Evolutionary conservation across 192 early-diverging fungal species (phyloP).

Genomic region (Backusella sp.): DNA sequence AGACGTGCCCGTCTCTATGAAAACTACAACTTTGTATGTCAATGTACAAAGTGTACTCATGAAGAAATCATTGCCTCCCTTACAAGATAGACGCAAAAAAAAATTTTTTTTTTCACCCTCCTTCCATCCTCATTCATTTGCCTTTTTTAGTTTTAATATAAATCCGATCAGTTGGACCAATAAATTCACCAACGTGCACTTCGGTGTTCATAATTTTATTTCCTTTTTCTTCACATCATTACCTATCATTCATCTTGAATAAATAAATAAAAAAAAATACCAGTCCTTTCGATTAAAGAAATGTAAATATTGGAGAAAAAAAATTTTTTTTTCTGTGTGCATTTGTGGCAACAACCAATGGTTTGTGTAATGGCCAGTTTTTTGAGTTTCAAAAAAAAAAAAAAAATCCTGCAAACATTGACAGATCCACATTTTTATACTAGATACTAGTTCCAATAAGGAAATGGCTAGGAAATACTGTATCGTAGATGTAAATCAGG

Average conservation of each 20-base stretch:
- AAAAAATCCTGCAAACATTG: no score
- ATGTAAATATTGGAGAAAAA: neutral
- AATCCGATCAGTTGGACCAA: neutral
- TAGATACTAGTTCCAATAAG: no score
- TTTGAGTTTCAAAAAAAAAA: no score
- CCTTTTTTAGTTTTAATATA: neutral
- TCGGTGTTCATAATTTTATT: neutral
- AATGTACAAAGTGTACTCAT: constrained; percentile 51
- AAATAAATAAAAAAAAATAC: neutral
- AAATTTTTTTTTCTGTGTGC: neutral
- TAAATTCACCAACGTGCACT: neutral
- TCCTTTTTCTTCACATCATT: neutral
- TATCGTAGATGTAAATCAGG: no score
- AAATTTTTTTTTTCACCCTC: neutral
- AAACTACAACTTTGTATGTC: constrained; percentile 62
- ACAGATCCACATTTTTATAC: no score
- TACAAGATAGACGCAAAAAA: neutral
- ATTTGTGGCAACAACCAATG: neutral
- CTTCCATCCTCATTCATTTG: neutral
- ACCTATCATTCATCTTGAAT: neutral
- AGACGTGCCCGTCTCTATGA: constrained; percentile 46
- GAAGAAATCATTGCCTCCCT: constrained; percentile 32
- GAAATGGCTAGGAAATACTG: no score
- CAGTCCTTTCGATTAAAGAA: neutral
- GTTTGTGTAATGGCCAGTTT: no score